Evolutionary conservation across 1,284 basidiomycete species (phyloP), one percentile per base, ranked within the genome.

Genomic region (Pseudozyma hubeiensis): DNA sequence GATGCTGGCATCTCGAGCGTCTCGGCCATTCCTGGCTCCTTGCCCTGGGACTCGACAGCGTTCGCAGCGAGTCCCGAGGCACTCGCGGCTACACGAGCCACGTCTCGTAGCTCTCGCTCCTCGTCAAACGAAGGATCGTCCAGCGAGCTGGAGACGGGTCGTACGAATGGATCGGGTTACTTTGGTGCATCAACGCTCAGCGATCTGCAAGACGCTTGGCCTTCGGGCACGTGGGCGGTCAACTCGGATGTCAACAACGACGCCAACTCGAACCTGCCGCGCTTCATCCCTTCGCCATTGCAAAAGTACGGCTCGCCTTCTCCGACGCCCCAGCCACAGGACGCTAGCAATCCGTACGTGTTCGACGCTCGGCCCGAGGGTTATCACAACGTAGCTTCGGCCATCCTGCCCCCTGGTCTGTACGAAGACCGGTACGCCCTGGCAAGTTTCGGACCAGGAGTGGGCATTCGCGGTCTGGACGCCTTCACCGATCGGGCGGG

Each of bases 401-500:
- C 73, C 5, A 75, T 67, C 19, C 33, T 77, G 35, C 59, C 66
- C 1, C 77, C 79, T 5, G 79, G 79, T 16, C 41, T 81, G 29
- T 71, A 81, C 59, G 64, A 62, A 24, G 63, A 79, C 30, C 56
- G 63, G 10, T 79, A 71, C 46, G 64, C 73, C 24, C 54, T 79
- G 6, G 74, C 67, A 2, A 69, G 69, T 2, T 76, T 81, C 11
- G 79, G 77, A 7, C 79, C 79, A 11, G 79, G 79, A 14, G 74
- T 66, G 6, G 73, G 69, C 33, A 70, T 79, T 35, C 71, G 77
- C 7, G 72, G 51, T 3, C 45, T 81, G 8, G 79, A 81, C 29
- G 63, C 68, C 4, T 79, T 67, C 51, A 81, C 79, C 5, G 77
- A 78, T 46, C 60, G 59, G n/a, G 77, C 71, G 5, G 79, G 79